A percentile compares a stretch with the other conserved stretches of the same genome.
phyloP scores from a whole-genome alignment of 1,284 basidiomycete genomes.

The Megacollybia platyphylla region DNA sequence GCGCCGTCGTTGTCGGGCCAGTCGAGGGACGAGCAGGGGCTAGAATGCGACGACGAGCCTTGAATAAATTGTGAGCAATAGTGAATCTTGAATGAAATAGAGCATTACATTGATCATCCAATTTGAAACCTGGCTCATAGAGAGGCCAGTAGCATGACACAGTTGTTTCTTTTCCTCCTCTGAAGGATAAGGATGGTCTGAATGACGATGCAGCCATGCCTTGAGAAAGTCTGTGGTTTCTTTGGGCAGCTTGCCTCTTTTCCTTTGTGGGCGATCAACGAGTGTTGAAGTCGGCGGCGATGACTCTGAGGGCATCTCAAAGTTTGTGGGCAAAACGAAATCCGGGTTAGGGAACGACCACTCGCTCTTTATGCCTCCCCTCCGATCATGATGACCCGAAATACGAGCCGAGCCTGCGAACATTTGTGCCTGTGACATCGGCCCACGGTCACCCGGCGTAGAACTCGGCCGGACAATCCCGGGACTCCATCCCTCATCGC shows the following conservation, averaged over 20 bases:
- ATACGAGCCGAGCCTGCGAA: slow-evolving; percentile 56
- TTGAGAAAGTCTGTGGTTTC: slow-evolving; percentile 84
- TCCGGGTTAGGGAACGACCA: slow-evolving; percentile 33
- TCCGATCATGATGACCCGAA: slow-evolving; percentile 53
- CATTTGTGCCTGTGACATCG: slow-evolving; percentile 43
- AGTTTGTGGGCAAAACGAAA: slow-evolving; percentile 22
- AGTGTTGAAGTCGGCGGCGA: slow-evolving; percentile 44
- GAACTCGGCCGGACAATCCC: slow-evolving; percentile 43
- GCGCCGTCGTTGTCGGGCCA: slow-evolving; percentile 62
- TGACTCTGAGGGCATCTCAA: slow-evolving; percentile 22
- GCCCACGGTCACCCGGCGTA: slow-evolving; percentile 47
- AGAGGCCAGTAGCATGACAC: slow-evolving; percentile 74
- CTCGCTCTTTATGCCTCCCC: slow-evolving; percentile 38
- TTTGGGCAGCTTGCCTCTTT: slow-evolving; percentile 81
- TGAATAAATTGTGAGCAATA: slow-evolving; percentile 12
- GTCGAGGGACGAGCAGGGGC: slow-evolving; percentile 66
- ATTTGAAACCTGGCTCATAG: slow-evolving; percentile 81
- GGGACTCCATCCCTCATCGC: slow-evolving; percentile 35
- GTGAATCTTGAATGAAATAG: slow-evolving; percentile 6
- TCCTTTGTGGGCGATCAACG: slow-evolving; percentile 61
- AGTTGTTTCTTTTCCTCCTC: slow-evolving; percentile 87
- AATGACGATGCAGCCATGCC: slow-evolving; percentile 82
- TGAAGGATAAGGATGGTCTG: slow-evolving; percentile 81
- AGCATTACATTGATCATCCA: slow-evolving; percentile 77
- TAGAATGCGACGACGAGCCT: slow-evolving; percentile 68